Evolutionary conservation across 768 basidiomycete genomes (phyloP).

Genomic region (Kwoniella europaea): DNA sequence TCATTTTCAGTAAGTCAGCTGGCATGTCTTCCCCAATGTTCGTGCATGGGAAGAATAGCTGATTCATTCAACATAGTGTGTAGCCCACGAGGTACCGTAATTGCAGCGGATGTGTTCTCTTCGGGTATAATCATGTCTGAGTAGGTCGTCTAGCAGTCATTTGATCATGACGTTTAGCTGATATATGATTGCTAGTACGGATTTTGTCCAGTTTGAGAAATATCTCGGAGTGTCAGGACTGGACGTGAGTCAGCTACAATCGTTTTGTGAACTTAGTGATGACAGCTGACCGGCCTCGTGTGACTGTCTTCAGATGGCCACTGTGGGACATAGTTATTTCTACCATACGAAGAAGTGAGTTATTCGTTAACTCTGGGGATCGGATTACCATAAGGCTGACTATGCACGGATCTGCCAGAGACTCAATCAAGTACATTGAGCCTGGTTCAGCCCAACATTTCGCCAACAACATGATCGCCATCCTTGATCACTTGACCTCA

Average conservation of each 20-base stretch:
- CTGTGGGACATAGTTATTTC: conserved; percentile 85
- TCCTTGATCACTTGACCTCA: conserved; percentile 75
- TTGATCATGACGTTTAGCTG: no score
- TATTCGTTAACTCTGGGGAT: neutral
- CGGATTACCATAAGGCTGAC: neutral
- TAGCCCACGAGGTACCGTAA: conserved; percentile 86
- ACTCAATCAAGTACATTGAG: conserved; percentile 81
- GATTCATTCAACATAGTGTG: conserved; percentile 67
- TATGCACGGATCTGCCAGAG: conserved; percentile 51
- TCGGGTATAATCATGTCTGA: conserved; percentile 89
- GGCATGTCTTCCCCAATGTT: neutral
- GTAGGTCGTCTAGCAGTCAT: no score
- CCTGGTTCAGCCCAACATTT: conserved; percentile 86
- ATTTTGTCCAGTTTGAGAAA: conserved; percentile 90
- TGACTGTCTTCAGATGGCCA: no score
- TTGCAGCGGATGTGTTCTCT: conserved; percentile 90
- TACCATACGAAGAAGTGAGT: conserved; percentile 87
- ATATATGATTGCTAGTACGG: conserved; percentile 67
- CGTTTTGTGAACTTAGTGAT: no score
- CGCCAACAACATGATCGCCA: conserved; percentile 82
- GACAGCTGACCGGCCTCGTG: no score
- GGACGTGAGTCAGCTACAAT: conserved; percentile 81
- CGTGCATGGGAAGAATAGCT: neutral
- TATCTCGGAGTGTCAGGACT: conserved; percentile 89
- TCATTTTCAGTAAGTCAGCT: conserved; percentile 74